phyloP scores from a whole-genome alignment of 805 yeast genomes.

The Saccharomyces kudriavzevii region DNA sequence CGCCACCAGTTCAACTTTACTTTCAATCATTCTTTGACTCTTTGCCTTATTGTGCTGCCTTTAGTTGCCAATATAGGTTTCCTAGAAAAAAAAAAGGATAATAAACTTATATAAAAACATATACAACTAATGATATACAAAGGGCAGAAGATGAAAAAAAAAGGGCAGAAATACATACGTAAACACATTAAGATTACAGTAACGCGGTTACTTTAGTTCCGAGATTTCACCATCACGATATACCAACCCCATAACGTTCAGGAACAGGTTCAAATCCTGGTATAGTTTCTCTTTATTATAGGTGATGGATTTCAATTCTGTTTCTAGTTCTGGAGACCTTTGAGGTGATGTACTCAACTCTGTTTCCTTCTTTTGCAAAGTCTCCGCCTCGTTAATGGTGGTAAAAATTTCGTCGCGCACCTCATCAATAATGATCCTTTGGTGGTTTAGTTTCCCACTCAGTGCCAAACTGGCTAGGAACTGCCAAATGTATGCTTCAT shows the following conservation, averaged over 20 bases:
- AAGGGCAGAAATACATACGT: neutral
- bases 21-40: conserved; percentile 1
- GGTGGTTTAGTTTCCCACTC: conserved; percentile 85
- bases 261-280: conserved; percentile 78
- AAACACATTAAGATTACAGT: neutral
- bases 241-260: conserved; percentile 92
- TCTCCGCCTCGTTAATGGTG: conserved; percentile 69
- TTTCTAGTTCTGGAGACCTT: conserved; percentile 16
- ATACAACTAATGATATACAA: neutral
- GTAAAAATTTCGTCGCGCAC: conserved; percentile 90
- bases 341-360: conserved; percentile 5
- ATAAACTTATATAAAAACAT: neutral
- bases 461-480: conserved; percentile 88
- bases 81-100: neutral
- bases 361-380: conserved; percentile 23
- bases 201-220: conserved; percentile 45
- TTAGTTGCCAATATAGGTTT: neutral
- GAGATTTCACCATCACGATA: conserved; percentile 85
- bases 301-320: conserved; percentile 32
- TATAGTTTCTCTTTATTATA: conserved; percentile 52
- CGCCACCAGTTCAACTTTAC: conserved; percentile 6
- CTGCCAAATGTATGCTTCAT: conserved; percentile 90
- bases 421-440: conserved; percentile 88
- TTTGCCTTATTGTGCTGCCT: neutral
- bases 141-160: neutral